Conservation (phyloP, 352 stramenopile genomes). For the Globisporangium paroecandrum region DNA sequence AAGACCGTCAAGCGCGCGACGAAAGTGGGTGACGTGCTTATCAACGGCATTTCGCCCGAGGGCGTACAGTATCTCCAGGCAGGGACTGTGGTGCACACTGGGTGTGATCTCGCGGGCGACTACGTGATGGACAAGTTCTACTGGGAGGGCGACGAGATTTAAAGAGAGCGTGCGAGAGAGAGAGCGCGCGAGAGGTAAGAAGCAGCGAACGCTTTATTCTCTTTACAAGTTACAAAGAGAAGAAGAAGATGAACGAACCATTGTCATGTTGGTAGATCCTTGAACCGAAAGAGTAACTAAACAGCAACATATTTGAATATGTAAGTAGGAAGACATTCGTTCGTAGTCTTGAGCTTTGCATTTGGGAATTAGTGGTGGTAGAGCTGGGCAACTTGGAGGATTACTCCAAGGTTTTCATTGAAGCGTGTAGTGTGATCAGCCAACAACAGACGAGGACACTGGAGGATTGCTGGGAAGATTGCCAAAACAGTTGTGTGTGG, state of each 20-base stretch:
- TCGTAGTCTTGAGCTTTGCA: too few species aligned
- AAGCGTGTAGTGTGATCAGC: background rate
- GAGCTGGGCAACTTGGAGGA: background rate
- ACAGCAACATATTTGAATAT: slow-evolving; percentile 2
- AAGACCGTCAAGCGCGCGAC: slow-evolving; percentile 46
- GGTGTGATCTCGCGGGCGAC: slow-evolving; percentile 57
- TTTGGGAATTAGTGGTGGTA: background rate
- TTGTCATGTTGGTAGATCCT: background rate
- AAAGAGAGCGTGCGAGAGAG: background rate
- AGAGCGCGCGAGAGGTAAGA: background rate
- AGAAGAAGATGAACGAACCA: background rate
- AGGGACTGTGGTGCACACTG: slow-evolving; percentile 58
- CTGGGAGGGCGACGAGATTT: slow-evolving; percentile 48
- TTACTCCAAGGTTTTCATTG: background rate
- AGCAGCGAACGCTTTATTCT: background rate
- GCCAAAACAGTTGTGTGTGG: too few species aligned
- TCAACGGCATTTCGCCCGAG: slow-evolving; percentile 67
- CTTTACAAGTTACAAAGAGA: background rate
- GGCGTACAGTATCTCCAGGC: slow-evolving; percentile 71
- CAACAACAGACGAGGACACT: background rate
- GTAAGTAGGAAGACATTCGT: background rate
- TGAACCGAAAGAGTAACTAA: background rate
- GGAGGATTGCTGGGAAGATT: too few species aligned
- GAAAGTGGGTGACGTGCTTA: slow-evolving; percentile 71
- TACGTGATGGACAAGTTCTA: slow-evolving; percentile 80